phyloP scores from a whole-genome alignment of 176 grass and related monocot genomes.

The Ampelocalamus luodianensis region DNA sequence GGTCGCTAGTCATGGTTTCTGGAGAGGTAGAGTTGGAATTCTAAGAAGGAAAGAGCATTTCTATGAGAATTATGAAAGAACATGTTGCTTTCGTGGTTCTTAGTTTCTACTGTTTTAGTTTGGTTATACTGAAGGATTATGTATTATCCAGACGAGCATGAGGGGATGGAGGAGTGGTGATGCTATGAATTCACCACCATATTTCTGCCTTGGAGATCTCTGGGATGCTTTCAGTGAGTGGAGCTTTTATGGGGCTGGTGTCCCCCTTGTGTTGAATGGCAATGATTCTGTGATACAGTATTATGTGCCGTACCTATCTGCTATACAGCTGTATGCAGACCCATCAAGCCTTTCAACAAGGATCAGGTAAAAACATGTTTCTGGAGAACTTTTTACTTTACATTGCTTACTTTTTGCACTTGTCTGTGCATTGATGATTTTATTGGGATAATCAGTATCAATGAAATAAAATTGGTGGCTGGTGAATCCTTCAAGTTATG shows the following conservation, averaged over 20 bases:
- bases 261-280: constrained; percentile 44
- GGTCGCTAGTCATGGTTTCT: not conserved
- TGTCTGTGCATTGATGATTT: not conserved
- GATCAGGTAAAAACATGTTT: constrained; percentile 51
- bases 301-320: constrained; percentile 92
- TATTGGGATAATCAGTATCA: constrained; percentile 5
- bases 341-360: constrained; percentile 32
- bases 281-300: constrained; percentile 83
- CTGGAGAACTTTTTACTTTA: not conserved
- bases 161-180: constrained; percentile 64
- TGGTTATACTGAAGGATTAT: constrained; percentile 8
- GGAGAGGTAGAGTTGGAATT: not conserved
- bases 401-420: not conserved
- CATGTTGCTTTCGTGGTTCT: not conserved
- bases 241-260: constrained; percentile 88
- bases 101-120: not conserved
- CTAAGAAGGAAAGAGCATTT: not conserved
- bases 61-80: not conserved
- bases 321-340: constrained; percentile 77
- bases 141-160: constrained; percentile 43
- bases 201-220: constrained; percentile 73
- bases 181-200: constrained; percentile 41
- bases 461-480: not conserved
- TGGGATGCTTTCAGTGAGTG: constrained; percentile 93
- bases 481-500: constrained; percentile 1